Conservation (phyloP, 2,329 filamentous ascomycete species). For the Alternaria sp. region DNA sequence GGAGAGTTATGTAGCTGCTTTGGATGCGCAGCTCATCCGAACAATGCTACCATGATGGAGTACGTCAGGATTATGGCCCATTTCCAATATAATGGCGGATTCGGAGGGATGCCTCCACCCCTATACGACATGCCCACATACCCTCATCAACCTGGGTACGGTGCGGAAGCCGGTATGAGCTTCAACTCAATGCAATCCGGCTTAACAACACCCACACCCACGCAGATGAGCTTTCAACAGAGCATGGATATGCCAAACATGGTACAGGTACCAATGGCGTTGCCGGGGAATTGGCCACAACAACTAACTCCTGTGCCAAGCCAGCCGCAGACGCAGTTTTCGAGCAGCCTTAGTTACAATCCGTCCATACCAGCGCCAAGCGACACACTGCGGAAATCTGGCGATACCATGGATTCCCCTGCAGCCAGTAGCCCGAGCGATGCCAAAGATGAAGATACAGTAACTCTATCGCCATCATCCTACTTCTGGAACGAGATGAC, state of each 20-base stretch:
- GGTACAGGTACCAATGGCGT: conserved; percentile 23
- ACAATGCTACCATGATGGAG: conserved; percentile 69
- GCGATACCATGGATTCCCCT: conserved; percentile 26
- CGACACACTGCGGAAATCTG: conserved; percentile 22
- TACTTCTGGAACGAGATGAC: conserved; percentile 51
- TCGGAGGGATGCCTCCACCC: conserved; percentile 42
- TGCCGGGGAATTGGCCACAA: conserved; percentile 39
- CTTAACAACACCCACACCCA: conserved; percentile 30
- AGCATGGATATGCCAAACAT: conserved; percentile 33
- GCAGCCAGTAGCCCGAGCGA: conserved; percentile 42
- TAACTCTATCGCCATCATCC: conserved; percentile 49
- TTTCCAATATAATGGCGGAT: conserved; percentile 47
- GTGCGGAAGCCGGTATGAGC: conserved; percentile 35
- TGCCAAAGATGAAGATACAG: conserved; percentile 44
- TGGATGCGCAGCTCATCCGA: conserved; percentile 72
- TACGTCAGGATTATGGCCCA: conserved; percentile 57
- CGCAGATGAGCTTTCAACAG: conserved; percentile 35
- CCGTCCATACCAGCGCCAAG: conserved; percentile 20
- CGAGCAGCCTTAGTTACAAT: conserved; percentile 22
- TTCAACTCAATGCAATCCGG: conserved; percentile 26
- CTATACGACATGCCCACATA: conserved; percentile 49
- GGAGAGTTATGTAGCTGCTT: conserved; percentile 73
- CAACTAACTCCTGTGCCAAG: conserved; percentile 24
- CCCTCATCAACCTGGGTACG: conserved; percentile 44
- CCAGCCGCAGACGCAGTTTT: conserved; percentile 26